Evolutionary conservation across 805 yeast genomes (phyloP), one percentile per base, ranked within the genome.

Genomic region (Saccharomycopsis microspora): DNA sequence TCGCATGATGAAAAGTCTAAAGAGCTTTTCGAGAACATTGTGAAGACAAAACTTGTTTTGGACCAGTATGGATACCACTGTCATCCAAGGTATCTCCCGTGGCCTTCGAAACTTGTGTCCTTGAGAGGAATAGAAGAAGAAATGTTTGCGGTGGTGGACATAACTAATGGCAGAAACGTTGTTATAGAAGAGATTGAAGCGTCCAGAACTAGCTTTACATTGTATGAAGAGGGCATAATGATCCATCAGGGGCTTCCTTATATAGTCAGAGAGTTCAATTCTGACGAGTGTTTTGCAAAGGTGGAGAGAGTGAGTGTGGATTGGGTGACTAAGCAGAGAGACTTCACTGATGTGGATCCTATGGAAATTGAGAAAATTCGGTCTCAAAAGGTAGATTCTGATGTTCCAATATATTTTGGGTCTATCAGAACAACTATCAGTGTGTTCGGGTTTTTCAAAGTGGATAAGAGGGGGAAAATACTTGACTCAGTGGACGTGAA

Each of bases 231-330:
- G 1, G 98, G 93, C 0, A 88, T 93, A 2, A 88, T 85, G 55
- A 75, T 90, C 40, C 97, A 93, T 60, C 97, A 93, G 63, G 99
- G 99, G 5, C 73, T 76, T 53, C 86, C 97, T 0, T 90, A 88
- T 57, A 62, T 93, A 39, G 93, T 93, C 0, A 74, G 82, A 43
- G 95, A 88, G 56, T 82, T 93, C 58, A 83, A 88, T 54, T 69
- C 84, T 0, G 86, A 85, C 38, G 82, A 76, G n/a, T 74, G 71
- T 48, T 85, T 66, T 63, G 97, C 97, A 0, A 82, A 80, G 50
- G 96, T 90, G 4, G 82, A 78, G 56, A 65, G 96, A 45, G 96
- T 88, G 0, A 81, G 82, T 57, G 98, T 93, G 10, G 96, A 90
- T 54, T 93, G 97, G 97, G 73, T 78, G 1, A 93, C 99, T 0